These are phyloP conservation scores for Parafenestella ontariensis DNA, from an alignment of 2,329 filamentous ascomycete genomes.

Conservation along the genomic window DNA sequence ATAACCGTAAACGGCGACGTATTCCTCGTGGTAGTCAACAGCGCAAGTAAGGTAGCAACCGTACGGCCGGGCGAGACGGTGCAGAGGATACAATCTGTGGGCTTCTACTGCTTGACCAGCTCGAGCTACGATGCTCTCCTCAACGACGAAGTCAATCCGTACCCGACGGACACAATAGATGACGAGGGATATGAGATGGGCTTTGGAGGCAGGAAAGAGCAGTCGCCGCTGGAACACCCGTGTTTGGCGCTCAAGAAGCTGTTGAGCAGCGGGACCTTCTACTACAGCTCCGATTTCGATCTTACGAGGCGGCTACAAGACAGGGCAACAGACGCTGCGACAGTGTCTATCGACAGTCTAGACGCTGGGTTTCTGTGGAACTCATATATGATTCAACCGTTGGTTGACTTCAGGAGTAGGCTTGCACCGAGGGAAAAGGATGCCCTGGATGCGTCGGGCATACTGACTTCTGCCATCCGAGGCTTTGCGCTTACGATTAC, in stretches of 20 bases:
- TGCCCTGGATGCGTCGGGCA: constrained; percentile 82
- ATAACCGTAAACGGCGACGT: constrained; percentile 85
- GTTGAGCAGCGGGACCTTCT: constrained; percentile 91
- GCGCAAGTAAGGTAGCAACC: constrained; percentile 77
- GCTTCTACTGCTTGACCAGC: constrained; percentile 91
- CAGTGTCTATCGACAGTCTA: constrained; percentile 90
- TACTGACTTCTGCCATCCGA: constrained; percentile 91
- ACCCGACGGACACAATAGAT: constrained; percentile 60
- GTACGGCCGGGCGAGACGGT: constrained; percentile 88
- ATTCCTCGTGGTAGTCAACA: constrained; percentile 88
- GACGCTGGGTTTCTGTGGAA: constrained; percentile 97
- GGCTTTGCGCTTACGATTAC: constrained; percentile 90
- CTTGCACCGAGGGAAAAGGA: constrained; percentile 77
- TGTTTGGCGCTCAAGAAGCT: constrained; percentile 91
- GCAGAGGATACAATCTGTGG: constrained; percentile 83
- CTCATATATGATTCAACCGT: constrained; percentile 94
- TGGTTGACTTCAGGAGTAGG: constrained; percentile 86
- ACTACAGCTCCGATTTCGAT: constrained; percentile 98
- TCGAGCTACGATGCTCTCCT: constrained; percentile 82
- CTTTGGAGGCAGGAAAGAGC: constrained; percentile 65
- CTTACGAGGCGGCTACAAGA: constrained; percentile 92
- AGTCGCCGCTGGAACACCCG: constrained; percentile 80
- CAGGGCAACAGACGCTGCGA: constrained; percentile 76
- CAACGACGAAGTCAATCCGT: constrained; percentile 64
- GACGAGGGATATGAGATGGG: constrained; percentile 62